These are phyloP conservation scores for Colletotrichum musicola DNA, from an alignment of 2,329 filamentous ascomycete species.

Conservation along the genomic window DNA sequence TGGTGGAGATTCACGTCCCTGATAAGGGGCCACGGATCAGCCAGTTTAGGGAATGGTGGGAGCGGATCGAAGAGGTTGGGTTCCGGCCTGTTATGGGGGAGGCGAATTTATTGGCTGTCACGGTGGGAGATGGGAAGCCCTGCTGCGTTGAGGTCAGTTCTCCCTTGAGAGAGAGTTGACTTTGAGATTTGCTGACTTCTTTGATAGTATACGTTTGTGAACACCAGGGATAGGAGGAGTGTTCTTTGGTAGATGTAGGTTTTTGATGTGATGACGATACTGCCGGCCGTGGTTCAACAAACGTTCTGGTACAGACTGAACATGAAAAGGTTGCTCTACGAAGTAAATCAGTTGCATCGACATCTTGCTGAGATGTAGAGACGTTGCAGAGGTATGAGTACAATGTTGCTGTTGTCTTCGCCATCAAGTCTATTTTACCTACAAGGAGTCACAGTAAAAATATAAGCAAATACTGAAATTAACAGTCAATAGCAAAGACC, in stretches of 20 bases:
- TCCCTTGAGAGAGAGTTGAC: not conserved
- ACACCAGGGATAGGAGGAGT: not conserved
- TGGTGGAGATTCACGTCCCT: slow-evolving; percentile 32
- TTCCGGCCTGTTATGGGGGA: slow-evolving; percentile 3
- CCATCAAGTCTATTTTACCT: too few relatives aligned
- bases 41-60: slow-evolving; percentile 13
- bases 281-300: too few relatives aligned
- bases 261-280: not conserved
- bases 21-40: slow-evolving; percentile 8
- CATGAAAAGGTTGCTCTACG: too few relatives aligned
- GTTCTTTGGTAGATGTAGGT: not conserved
- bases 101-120: slow-evolving; percentile 6
- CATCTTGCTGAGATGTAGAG: too few relatives aligned
- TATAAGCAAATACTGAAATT: too few relatives aligned
- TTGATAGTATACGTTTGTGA: slow-evolving; percentile 8
- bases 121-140: not conserved
- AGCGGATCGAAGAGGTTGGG: not conserved
- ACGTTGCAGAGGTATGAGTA: too few relatives aligned
- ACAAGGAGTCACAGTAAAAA: too few relatives aligned
- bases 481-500: too few relatives aligned
- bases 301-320: too few relatives aligned
- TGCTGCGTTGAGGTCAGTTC: slow-evolving; percentile 12
- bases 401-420: too few relatives aligned
- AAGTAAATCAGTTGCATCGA: too few relatives aligned
- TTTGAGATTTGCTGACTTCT: not conserved